phyloP scores from a whole-genome alignment of 2,329 filamentous ascomycete genomes.

The Drechslerella coelobrocha region DNA sequence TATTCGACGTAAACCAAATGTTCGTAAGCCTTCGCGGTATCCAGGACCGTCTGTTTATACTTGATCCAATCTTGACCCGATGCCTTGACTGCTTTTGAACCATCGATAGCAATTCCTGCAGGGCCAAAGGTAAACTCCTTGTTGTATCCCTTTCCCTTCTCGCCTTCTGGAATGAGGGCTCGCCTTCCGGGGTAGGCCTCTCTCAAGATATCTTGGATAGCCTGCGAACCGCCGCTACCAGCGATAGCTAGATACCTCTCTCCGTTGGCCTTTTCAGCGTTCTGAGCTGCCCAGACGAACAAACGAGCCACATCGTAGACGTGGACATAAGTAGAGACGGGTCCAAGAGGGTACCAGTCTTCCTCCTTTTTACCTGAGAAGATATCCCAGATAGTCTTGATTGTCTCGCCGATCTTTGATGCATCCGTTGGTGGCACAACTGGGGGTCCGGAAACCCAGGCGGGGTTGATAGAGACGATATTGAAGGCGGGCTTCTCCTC shows the following conservation, averaged over 20 bases:
- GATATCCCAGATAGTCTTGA: slow-evolving; percentile 56
- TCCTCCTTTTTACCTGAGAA: slow-evolving; percentile 57
- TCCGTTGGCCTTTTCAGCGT: slow-evolving; percentile 58
- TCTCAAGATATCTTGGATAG: slow-evolving; percentile 60
- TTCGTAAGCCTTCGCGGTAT: slow-evolving; percentile 58
- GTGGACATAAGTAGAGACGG: slow-evolving; percentile 58
- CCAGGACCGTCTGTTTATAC: slow-evolving; percentile 54
- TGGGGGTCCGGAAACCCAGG: slow-evolving; percentile 60
- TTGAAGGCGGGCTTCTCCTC: slow-evolving; percentile 58
- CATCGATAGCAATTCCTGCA: slow-evolving; percentile 52
- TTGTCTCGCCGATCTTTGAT: slow-evolving; percentile 57
- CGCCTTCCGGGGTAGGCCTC: slow-evolving; percentile 57
- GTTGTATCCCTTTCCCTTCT: slow-evolving; percentile 59
- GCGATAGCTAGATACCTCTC: slow-evolving; percentile 59
- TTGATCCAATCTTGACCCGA: slow-evolving; percentile 55
- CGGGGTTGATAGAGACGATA: slow-evolving; percentile 59
- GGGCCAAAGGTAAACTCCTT: slow-evolving; percentile 43
- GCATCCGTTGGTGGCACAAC: slow-evolving; percentile 56
- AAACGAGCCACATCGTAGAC: slow-evolving; percentile 61
- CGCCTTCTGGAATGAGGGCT: slow-evolving; percentile 58
- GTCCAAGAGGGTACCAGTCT: slow-evolving; percentile 53
- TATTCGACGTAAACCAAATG: slow-evolving; percentile 22
- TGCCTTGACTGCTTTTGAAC: slow-evolving; percentile 54
- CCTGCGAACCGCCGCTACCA: slow-evolving; percentile 57
- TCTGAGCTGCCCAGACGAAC: slow-evolving; percentile 58